Evolutionary conservation across 202 grass and related monocot species (phyloP), one percentile per base, ranked within the genome.

Genomic region (Tripidium arundinaceum): DNA sequence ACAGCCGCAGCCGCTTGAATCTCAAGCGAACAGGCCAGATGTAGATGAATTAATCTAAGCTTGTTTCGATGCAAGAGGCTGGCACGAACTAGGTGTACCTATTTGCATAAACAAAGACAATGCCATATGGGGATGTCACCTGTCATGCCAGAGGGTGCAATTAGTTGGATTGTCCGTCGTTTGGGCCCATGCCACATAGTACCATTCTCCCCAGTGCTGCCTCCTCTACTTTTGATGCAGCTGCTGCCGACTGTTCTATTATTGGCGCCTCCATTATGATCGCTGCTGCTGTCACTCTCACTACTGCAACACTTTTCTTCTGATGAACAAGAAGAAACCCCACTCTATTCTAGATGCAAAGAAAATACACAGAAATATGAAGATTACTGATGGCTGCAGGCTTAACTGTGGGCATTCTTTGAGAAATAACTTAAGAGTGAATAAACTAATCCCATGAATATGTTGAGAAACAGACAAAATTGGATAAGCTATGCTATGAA

Each of bases 261-360:
- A 76, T 85, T 65, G 52, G 25, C 18, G 27, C 57, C 78, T 65
- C 79, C 71, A 81, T 80, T 76, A 55, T 77, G 70, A 62, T 59
- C 22, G 22, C 15, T 68, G 43, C 27, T 61, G 45, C 12, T 72
- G 64, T 68, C 10, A 7, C 47, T 69, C 15, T 67, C 36, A 59
- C 27, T 65, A 47, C 70, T 66, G 70, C 73, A 81, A 68, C 24
- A 72, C 39, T 50, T 54, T 1, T 69, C 1, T 39, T 28, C 11
- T 68, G 54, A 58, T 25, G 54, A 58, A 25, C 54, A 25, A 57
- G 52, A 57, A 57, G 8, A 57, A 10, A 22, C 19, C 7, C 2
- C 19, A 57, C 52, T 22, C 52, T 24, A 22, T 55, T 22, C 47
- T 57, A 55, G n/a, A 22, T 4, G 19, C 49, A 54, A 55, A 3